Percentiles rank a stretch among this genome's conserved stretches.
phyloP scores from a whole-genome alignment of 2,329 filamentous ascomycete genomes.

The Leptodontidium sp. region DNA sequence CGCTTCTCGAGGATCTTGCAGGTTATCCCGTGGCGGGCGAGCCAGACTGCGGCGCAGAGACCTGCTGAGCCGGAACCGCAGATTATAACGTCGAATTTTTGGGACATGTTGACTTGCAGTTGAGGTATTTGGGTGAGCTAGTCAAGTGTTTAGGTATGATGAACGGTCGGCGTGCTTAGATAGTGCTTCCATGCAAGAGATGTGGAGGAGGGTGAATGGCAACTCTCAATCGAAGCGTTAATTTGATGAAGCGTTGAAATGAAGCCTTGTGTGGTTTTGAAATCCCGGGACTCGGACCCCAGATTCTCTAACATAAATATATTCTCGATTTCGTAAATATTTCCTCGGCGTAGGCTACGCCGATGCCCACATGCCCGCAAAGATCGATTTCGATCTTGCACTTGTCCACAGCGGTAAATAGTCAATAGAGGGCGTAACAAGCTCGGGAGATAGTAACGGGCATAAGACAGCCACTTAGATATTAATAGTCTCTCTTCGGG shows the following conservation, averaged over 20 bases:
- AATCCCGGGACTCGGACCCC: neutral
- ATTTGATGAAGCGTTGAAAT: neutral
- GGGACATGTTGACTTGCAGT: constrained; percentile 21
- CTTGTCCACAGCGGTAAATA: neutral
- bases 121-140: neutral
- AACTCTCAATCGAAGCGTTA: no score
- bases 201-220: no score
- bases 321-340: neutral
- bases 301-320: neutral
- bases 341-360: constrained; percentile 2
- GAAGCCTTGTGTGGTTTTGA: neutral
- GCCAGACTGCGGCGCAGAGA: constrained; percentile 67
- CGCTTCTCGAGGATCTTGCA: constrained; percentile 67
- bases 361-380: constrained; percentile 5
- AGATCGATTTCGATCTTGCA: neutral
- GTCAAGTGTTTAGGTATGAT: neutral
- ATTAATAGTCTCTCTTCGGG: neutral
- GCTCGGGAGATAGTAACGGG: neutral
- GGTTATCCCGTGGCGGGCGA: constrained; percentile 62
- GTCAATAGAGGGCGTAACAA: constrained; percentile 6
- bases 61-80: constrained; percentile 69
- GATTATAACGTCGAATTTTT: constrained; percentile 62
- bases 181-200: neutral
- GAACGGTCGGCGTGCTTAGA: neutral
- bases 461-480: neutral